These are phyloP conservation scores for Pythium pectinolyticum DNA, from an alignment of 352 stramenopile species.

Conservation along the genomic window DNA sequence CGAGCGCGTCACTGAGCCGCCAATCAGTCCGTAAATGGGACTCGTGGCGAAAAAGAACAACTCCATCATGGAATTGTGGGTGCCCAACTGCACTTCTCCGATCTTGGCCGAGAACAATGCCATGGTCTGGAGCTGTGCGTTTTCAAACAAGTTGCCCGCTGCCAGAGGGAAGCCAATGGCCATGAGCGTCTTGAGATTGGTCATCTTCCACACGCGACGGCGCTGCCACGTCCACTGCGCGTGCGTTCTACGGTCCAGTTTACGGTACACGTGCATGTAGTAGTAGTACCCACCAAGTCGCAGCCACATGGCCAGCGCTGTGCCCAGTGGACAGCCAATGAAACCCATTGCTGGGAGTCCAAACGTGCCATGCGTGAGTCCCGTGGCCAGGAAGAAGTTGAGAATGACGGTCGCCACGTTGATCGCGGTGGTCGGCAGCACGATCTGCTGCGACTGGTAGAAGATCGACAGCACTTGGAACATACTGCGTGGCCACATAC, in stretches of 20 bases:
- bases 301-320: conserved; percentile 47
- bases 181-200: conserved; percentile 48
- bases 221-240: conserved; percentile 43
- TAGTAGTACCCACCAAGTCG: conserved; percentile 53
- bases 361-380: conserved; percentile 40
- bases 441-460: conserved; percentile 82
- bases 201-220: conserved; percentile 36
- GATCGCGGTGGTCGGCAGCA: conserved; percentile 63
- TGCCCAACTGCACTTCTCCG: conserved; percentile 67
- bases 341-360: conserved; percentile 34
- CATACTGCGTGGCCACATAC: conserved; percentile 79
- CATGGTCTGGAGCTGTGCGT: conserved; percentile 79
- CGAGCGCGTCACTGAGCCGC: conserved; percentile 61
- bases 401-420: conserved; percentile 56
- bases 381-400: conserved; percentile 30
- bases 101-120: conserved; percentile 70
- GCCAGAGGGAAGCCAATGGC: conserved; percentile 55
- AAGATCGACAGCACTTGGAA: conserved; percentile 77
- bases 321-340: conserved; percentile 60
- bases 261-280: conserved; percentile 73
- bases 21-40: conserved; percentile 73
- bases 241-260: conserved; percentile 31
- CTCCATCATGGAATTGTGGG: conserved; percentile 87
- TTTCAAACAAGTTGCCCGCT: conserved; percentile 70
- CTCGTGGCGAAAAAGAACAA: conserved; percentile 88